These are phyloP conservation scores for Agarophyton chilense DNA, from an alignment of 23 red algal species.

Conservation along the genomic window DNA sequence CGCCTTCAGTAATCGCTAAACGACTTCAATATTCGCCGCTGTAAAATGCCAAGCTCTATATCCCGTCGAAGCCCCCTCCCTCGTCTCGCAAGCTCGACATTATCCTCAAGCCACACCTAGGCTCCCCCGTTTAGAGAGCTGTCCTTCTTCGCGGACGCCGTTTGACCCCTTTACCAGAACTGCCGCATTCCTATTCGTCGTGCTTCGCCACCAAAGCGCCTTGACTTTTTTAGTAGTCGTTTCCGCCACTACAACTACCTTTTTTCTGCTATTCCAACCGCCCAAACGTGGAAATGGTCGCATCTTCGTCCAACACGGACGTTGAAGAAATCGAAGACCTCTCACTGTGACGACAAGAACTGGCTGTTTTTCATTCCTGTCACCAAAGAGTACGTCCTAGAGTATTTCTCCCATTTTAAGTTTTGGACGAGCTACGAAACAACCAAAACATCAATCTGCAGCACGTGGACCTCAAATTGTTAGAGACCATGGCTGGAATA, in stretches of 20 bases:
- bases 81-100: too few species aligned
- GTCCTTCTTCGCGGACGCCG: too few species aligned
- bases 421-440: slow-evolving; percentile 91
- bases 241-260: neutral
- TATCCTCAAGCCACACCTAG: too few species aligned
- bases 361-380: slow-evolving; percentile 88
- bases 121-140: too few species aligned
- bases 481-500: slow-evolving; percentile 80
- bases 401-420: slow-evolving; percentile 92
- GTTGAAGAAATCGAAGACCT: slow-evolving; percentile 67
- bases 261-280: neutral
- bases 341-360: slow-evolving; percentile 84
- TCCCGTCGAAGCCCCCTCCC: too few species aligned
- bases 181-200: too few species aligned
- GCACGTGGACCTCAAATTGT: slow-evolving; percentile 63
- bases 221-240: too few species aligned
- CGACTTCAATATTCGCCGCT: too few species aligned
- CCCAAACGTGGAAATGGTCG: slow-evolving; percentile 42
- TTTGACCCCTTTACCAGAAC: too few species aligned
- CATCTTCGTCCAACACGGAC: slow-evolving; percentile 57
- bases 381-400: slow-evolving; percentile 73
- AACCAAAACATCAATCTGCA: slow-evolving; percentile 95
- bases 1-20: too few species aligned
- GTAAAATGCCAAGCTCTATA: too few species aligned
- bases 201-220: too few species aligned